Conservation (phyloP, 129 eudicot species). For the Daucus carota region DNA sequence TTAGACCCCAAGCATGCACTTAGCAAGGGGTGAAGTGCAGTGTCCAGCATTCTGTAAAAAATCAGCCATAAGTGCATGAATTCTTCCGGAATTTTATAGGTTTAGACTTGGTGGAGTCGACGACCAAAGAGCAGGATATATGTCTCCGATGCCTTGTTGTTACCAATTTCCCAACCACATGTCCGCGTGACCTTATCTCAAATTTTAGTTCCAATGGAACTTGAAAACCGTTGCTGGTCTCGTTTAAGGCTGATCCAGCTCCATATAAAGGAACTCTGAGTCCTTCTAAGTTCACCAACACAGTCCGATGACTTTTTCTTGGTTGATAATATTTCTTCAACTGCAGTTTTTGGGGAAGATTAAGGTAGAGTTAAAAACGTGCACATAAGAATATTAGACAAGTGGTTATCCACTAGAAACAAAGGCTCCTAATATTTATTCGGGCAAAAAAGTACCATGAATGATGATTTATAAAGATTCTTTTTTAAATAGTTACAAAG, state of each 20-base stretch:
- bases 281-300: slow-evolving; percentile 48
- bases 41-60: background rate
- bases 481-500: background rate
- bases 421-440: background rate
- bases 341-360: slow-evolving; percentile 28
- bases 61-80: slow-evolving; percentile 63
- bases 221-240: slow-evolving; percentile 31
- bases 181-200: slow-evolving; percentile 57
- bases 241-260: slow-evolving; percentile 59
- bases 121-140: slow-evolving; percentile 53
- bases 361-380: background rate
- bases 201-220: slow-evolving; percentile 63
- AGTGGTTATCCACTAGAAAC: background rate
- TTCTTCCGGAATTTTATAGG: slow-evolving; percentile 65
- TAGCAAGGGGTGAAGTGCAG: background rate
- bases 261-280: slow-evolving; percentile 85
- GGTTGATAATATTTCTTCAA: slow-evolving; percentile 74
- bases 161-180: slow-evolving; percentile 87
- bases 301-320: slow-evolving; percentile 59
- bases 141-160: slow-evolving; percentile 48
- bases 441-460: background rate
- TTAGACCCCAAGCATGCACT: background rate
- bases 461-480: background rate
- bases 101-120: slow-evolving; percentile 56
- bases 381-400: background rate